Evolutionary conservation across 805 yeast species (phyloP).

Genomic region (Nakazawaea pomicola): DNA sequence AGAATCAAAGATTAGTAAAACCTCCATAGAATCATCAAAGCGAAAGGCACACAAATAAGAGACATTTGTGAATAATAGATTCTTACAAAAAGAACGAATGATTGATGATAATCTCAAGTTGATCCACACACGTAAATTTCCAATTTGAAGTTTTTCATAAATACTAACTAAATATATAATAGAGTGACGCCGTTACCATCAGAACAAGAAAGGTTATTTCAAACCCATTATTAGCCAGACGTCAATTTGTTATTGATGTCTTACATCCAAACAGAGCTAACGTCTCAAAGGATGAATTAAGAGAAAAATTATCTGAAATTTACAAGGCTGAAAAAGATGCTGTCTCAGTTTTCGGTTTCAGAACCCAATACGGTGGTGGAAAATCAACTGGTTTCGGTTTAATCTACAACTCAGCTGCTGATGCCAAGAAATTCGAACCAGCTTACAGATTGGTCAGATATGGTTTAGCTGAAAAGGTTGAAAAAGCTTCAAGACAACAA

Average conservation of each 20-base stretch:
- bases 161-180: slow-evolving; percentile 16
- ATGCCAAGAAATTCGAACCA: slow-evolving; percentile 98
- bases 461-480: slow-evolving; percentile 95
- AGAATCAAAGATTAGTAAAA: too few species aligned
- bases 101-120: too few species aligned
- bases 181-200: slow-evolving; percentile 99
- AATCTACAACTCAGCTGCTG: slow-evolving; percentile 96
- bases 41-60: too few species aligned
- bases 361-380: slow-evolving; percentile 99
- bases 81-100: too few species aligned
- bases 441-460: slow-evolving; percentile 98
- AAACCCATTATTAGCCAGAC: slow-evolving; percentile 98
- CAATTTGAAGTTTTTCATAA: too few species aligned
- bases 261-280: slow-evolving; percentile 99
- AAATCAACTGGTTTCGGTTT: slow-evolving; percentile 99
- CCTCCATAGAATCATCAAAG: too few species aligned
- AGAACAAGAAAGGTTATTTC: slow-evolving; percentile 99
- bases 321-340: slow-evolving; percentile 67
- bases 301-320: slow-evolving; percentile 61
- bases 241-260: slow-evolving; percentile 99
- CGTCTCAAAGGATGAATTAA: slow-evolving; percentile 98
- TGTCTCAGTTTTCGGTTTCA: slow-evolving; percentile 96
- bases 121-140: too few species aligned
- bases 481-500: slow-evolving; percentile 98
- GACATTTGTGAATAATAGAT: too few species aligned